phyloP scores from a whole-genome alignment of 495 filamentous ascomycete genomes.

The Trichocladium antarcticum region DNA sequence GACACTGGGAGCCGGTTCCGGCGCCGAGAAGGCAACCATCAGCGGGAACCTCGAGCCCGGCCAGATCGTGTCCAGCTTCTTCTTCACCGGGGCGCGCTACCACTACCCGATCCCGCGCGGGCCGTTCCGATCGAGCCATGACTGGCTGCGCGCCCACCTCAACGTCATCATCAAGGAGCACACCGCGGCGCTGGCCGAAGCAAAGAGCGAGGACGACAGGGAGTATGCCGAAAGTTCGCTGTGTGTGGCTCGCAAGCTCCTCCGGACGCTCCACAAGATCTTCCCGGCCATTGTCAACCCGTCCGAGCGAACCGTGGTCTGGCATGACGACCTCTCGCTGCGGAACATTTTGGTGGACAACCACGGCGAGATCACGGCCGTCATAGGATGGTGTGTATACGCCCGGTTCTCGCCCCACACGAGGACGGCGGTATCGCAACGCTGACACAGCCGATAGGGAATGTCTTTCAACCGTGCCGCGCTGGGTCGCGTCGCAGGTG shows the following conservation, averaged over 20 bases:
- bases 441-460: conserved; percentile 35
- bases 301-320: conserved; percentile 31
- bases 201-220: conserved; percentile 15
- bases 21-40: not conserved
- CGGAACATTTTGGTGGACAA: conserved; percentile 43
- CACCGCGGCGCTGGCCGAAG: conserved; percentile 9
- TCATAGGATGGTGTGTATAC: conserved; percentile 23
- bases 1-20: conserved; percentile 6
- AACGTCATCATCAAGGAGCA: conserved; percentile 23
- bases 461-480: conserved; percentile 38
- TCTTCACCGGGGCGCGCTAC: conserved; percentile 21
- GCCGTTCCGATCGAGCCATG: conserved; percentile 22
- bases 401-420: not conserved
- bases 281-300: conserved; percentile 20
- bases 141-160: conserved; percentile 23
- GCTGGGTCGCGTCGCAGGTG: conserved; percentile 36
- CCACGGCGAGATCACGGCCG: conserved; percentile 31
- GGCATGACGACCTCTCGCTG: conserved; percentile 37
- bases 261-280: conserved; percentile 19
- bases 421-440: not conserved
- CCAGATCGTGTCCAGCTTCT: conserved; percentile 19
- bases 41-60: conserved; percentile 9
- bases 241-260: conserved; percentile 20
- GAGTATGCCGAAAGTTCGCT: conserved; percentile 20
- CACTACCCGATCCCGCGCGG: conserved; percentile 21